These are phyloP conservation scores for Calophaca sinica DNA, from an alignment of 306 rosid species.

Conservation along the genomic window DNA sequence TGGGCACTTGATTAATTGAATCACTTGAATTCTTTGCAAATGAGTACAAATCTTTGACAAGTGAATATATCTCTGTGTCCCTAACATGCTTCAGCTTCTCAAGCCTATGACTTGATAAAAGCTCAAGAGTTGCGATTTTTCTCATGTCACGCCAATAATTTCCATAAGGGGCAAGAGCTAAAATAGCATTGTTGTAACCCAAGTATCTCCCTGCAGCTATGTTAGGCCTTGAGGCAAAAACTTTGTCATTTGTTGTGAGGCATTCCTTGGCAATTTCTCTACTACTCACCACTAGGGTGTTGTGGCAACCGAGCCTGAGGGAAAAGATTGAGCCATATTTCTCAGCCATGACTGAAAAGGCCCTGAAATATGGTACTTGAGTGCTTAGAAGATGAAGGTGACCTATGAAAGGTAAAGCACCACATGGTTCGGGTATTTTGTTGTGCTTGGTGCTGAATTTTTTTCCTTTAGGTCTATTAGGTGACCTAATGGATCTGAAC, in stretches of 20 bases:
- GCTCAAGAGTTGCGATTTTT: constrained; percentile 51
- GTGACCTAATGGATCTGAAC: constrained; percentile 1
- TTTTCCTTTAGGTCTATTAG: neutral
- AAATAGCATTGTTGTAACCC: constrained; percentile 59
- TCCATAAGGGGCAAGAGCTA: constrained; percentile 67
- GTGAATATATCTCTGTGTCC: constrained; percentile 45
- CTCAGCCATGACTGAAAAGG: constrained; percentile 48
- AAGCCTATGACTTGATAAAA: constrained; percentile 50
- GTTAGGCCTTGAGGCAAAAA: constrained; percentile 53
- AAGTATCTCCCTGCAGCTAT: constrained; percentile 45
- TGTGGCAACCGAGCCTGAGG: constrained; percentile 46
- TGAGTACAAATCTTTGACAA: constrained; percentile 52
- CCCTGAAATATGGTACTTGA: constrained; percentile 40
- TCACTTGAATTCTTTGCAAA: neutral
- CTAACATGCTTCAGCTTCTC: constrained; percentile 54
- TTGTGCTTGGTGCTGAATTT: neutral
- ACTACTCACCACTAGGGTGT: constrained; percentile 45
- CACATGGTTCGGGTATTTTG: constrained; percentile 46
- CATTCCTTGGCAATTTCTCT: constrained; percentile 51
- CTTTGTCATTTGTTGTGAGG: constrained; percentile 50
- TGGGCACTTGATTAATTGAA: constrained; percentile 28
- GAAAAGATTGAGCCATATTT: constrained; percentile 53
- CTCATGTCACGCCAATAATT: constrained; percentile 69
- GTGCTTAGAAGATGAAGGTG: constrained; percentile 54
- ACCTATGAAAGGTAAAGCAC: constrained; percentile 57